Base-by-base conservation (phyloP, 768 basidiomycete genomes). In the Macrolepiota dolichaula region DNA sequence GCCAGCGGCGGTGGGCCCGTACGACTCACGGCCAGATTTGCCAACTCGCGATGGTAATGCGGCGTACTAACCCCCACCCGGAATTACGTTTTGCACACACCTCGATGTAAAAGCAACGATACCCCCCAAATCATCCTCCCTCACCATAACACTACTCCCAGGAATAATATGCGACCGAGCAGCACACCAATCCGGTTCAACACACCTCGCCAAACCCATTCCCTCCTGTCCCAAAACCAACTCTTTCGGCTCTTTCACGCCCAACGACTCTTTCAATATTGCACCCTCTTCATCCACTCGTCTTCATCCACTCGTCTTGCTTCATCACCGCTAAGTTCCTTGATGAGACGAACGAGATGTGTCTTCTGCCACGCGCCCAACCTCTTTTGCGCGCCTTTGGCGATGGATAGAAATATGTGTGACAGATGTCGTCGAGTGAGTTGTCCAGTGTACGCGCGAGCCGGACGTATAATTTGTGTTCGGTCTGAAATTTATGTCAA, bases 41-140 rank as follows among this genome's bases (percentile, higher is more conserved):
- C 70, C 10, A 85, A 66, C 67, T 84, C 83, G 1, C 73, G 69
- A 12, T 79, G 77, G 66, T 89, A 92, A 60, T 90, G 88, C 1
- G 72, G 47, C 0, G 88, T 84, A 64, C 88, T 91, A 65, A n/a
- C n/a, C n/a, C n/a, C n/a, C n/a, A n/a, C 57, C 15, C 42, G 59
- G 35, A 55, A 44, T 15, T 15, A n/a, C 42, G 19, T 7, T n/a
- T n/a, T 44, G 7, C 19, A 68, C 75, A 19, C 63, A 88, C 87
- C 87, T 87, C 53, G 90, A 72, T 9, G 88, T 89, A 71, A 87
- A 90, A 5, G 89, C 85, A 64, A 91, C 90, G 52, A 92, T 84
- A 69, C 88, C 89, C 7, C 88, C 88, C 87, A 85, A 88, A 70
- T 90, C 88, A 66, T 82, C 79, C 67, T 91, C 90, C 53, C 82